Conservation (phyloP, 768 basidiomycete genomes). For the Hygrocybe punicea region DNA sequence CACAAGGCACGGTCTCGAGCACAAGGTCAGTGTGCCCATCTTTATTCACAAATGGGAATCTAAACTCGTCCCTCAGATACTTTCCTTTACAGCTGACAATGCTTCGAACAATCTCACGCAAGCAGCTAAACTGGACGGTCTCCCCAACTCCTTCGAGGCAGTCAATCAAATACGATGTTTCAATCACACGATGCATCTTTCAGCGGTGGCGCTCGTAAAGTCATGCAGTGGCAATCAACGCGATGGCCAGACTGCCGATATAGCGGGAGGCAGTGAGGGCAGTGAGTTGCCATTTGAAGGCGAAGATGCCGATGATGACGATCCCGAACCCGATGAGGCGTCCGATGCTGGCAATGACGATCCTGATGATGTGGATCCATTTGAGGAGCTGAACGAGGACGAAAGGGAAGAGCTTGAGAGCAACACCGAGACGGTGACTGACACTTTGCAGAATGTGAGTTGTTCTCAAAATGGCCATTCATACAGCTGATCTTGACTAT, state of each 20-base stretch:
- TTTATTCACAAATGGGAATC: neutral
- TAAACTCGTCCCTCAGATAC: neutral
- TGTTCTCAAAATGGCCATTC: conserved; percentile 1
- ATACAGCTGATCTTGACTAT: neutral
- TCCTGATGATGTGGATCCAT: neutral
- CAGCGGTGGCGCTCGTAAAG: conserved; percentile 8
- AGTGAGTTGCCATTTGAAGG: neutral
- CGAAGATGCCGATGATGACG: neutral
- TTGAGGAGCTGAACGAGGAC: neutral
- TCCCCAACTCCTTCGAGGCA: neutral
- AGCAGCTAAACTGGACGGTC: neutral
- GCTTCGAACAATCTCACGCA: neutral
- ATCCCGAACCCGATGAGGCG: neutral
- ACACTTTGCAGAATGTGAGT: neutral
- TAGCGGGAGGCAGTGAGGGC: neutral
- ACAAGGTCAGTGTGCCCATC: neutral
- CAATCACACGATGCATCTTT: conserved; percentile 11
- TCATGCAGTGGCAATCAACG: conserved; percentile 5
- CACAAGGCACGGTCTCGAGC: neutral
- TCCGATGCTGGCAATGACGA: conserved; percentile 3
- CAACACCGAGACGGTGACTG: conserved; percentile 1
- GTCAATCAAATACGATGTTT: conserved; percentile 6
- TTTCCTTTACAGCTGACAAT: neutral
- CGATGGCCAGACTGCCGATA: conserved; percentile 1
- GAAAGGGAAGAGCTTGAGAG: neutral